Evolutionary conservation across 2,329 filamentous ascomycete species (phyloP).

Genomic region (Simplicillium sp.): DNA sequence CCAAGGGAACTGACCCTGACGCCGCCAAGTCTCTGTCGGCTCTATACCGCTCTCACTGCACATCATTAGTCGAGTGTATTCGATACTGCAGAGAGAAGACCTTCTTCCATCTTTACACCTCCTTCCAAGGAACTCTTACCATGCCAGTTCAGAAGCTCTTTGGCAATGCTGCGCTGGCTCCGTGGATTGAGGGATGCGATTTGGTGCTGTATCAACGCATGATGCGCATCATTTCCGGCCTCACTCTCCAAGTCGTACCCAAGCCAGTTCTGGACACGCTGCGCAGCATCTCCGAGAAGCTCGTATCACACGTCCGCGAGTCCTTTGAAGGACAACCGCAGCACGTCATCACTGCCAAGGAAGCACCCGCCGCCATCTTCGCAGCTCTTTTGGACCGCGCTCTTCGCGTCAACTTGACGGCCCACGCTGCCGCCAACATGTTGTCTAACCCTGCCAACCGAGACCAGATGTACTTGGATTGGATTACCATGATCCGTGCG

Average conservation of each 20-base stretch:
- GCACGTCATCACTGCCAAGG: constrained; percentile 79
- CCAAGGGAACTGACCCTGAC: constrained; percentile 73
- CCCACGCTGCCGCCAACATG: constrained; percentile 89
- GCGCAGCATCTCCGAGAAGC: constrained; percentile 71
- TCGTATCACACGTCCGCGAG: constrained; percentile 73
- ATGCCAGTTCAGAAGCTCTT: constrained; percentile 94
- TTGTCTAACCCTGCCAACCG: constrained; percentile 81
- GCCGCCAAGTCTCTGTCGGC: constrained; percentile 78
- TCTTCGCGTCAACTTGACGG: constrained; percentile 83
- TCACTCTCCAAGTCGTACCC: constrained; percentile 86
- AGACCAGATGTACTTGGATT: constrained; percentile 92
- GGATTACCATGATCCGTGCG: constrained; percentile 58
- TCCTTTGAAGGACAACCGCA: constrained; percentile 78
- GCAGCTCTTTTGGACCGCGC: constrained; percentile 78
- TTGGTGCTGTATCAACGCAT: constrained; percentile 95
- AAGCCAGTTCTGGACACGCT: constrained; percentile 80
- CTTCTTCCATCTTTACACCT: constrained; percentile 89
- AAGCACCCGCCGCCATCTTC: constrained; percentile 83
- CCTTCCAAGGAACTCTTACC: constrained; percentile 91
- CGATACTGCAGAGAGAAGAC: constrained; percentile 95
- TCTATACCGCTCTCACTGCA: constrained; percentile 89
- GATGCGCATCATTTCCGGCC: constrained; percentile 81
- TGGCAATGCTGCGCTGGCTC: constrained; percentile 66
- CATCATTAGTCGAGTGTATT: constrained; percentile 89
- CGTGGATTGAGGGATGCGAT: constrained; percentile 94